A percentile compares a stretch with the other conserved stretches of the same genome.
phyloP scores from a whole-genome alignment of 2,329 filamentous ascomycete genomes.

The Alternaria triticimaculans region DNA sequence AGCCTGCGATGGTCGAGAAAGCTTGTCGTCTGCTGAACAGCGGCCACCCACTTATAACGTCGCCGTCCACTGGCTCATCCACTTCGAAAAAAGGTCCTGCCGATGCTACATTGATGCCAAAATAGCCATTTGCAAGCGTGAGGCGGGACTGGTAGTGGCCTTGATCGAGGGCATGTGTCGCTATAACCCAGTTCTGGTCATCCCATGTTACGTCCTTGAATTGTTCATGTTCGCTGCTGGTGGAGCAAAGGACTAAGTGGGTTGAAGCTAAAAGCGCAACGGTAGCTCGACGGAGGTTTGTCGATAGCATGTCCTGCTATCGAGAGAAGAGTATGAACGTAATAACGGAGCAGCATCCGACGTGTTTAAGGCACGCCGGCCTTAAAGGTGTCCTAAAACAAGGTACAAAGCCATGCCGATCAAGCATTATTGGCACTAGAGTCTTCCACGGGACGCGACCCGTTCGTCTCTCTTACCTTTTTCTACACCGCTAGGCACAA shows the following conservation, averaged over 20 bases:
- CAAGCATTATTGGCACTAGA: not conserved
- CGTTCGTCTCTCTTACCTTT: conserved; percentile 11
- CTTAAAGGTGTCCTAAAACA: conserved; percentile 16
- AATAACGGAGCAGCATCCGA: not conserved
- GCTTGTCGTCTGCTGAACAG: conserved; percentile 68
- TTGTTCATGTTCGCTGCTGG: conserved; percentile 29
- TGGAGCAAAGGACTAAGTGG: conserved; percentile 13
- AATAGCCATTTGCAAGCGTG: conserved; percentile 63
- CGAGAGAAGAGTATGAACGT: not conserved
- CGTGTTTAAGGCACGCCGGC: conserved; percentile 2
- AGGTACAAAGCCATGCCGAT: conserved; percentile 15
- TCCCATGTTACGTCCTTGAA: conserved; percentile 63
- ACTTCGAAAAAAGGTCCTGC: conserved; percentile 68
- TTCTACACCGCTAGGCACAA: conserved; percentile 13
- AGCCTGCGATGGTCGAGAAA: conserved; percentile 72
- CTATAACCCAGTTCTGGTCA: conserved; percentile 63
- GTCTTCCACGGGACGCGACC: not conserved
- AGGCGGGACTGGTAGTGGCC: conserved; percentile 67
- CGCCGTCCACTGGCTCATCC: conserved; percentile 57
- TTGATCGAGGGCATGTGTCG: conserved; percentile 61
- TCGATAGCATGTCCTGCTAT: conserved; percentile 5
- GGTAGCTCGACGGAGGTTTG: conserved; percentile 5
- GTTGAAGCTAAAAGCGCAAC: conserved; percentile 19
- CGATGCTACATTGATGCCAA: conserved; percentile 69
- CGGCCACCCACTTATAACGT: conserved; percentile 71